Percentiles rank a stretch among this genome's conserved stretches.
Conservation (phyloP, 305 asterid species). For the Fraxinus floribunda region DNA sequence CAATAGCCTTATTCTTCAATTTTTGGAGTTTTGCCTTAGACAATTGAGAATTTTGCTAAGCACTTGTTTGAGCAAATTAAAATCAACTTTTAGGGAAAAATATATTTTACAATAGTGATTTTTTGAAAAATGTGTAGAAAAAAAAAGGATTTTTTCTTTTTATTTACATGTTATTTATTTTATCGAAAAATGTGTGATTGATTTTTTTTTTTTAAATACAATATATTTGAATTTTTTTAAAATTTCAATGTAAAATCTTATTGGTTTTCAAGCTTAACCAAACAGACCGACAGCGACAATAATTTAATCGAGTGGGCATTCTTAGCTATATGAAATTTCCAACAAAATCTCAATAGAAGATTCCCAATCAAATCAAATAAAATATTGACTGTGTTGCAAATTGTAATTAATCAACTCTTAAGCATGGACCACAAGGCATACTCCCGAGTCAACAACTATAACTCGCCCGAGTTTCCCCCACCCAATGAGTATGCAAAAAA, state of each 20-base stretch:
- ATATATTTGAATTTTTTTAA: background rate
- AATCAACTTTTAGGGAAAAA: background rate
- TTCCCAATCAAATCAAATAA: background rate
- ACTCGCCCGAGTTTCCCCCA: conserved; percentile 1
- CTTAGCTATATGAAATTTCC: background rate
- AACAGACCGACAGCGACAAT: background rate
- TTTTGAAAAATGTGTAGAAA: background rate
- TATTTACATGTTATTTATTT: no score
- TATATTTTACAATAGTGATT: no score
- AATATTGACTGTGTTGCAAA: background rate
- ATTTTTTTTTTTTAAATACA: no score
- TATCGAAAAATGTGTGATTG: no score
- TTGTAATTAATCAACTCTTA: background rate
- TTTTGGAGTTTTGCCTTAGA: background rate
- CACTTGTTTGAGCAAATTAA: background rate
- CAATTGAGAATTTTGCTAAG: background rate
- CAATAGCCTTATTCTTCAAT: background rate
- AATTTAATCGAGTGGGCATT: background rate
- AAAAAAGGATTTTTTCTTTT: no score
- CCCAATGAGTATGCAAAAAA: background rate
- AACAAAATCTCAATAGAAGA: background rate
- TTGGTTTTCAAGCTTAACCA: background rate
- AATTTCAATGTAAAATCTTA: background rate
- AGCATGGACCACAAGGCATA: background rate
- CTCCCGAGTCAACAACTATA: background rate